phyloP scores from a whole-genome alignment of 805 yeast species.

The Sugiyamaella lignohabitans region DNA sequence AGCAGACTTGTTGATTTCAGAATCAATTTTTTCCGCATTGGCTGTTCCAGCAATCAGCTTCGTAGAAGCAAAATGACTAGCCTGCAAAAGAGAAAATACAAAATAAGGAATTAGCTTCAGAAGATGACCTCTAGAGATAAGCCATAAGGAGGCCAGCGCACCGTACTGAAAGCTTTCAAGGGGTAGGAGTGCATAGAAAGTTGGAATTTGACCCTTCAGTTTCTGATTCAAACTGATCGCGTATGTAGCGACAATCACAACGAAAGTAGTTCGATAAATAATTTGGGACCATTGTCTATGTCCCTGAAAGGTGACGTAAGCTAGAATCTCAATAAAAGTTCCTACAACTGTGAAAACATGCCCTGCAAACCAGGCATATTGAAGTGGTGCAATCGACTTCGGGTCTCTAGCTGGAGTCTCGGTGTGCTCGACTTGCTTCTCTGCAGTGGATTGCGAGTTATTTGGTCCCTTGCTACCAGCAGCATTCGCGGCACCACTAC shows the following conservation, averaged over 20 bases:
- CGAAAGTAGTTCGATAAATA: conserved; percentile 25
- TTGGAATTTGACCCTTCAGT: conserved; percentile 56
- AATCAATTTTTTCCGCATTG: conserved; percentile 7
- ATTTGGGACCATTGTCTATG: conserved; percentile 20
- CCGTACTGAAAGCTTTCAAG: conserved; percentile 72
- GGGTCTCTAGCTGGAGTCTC: too few species aligned
- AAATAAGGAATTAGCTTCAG: conserved; percentile 65
- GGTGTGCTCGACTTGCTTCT: too few species aligned
- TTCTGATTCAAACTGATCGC: conserved; percentile 30
- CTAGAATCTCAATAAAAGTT: conserved; percentile 12
- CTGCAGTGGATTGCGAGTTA: too few species aligned
- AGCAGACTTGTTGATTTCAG: conserved; percentile 5
- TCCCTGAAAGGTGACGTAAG: conserved; percentile 23
- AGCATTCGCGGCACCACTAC: too few species aligned
- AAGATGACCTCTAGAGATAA: conserved; percentile 52
- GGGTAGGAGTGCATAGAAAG: conserved; percentile 55
- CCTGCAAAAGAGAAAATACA: conserved; percentile 71
- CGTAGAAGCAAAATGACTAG: conserved; percentile 44
- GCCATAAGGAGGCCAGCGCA: conserved; percentile 47
- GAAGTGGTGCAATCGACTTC: conserved; percentile 3
- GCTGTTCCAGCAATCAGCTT: conserved; percentile 10
- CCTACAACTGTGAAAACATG: conserved; percentile 14
- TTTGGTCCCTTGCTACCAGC: too few species aligned
- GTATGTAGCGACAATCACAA: conserved; percentile 21
- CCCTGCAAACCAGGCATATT: conserved; percentile 17